A percentile compares a stretch with the other conserved stretches of the same genome.
phyloP scores from a whole-genome alignment of 176 grass and related monocot genomes.

The Tillandsia leiboldiana region DNA sequence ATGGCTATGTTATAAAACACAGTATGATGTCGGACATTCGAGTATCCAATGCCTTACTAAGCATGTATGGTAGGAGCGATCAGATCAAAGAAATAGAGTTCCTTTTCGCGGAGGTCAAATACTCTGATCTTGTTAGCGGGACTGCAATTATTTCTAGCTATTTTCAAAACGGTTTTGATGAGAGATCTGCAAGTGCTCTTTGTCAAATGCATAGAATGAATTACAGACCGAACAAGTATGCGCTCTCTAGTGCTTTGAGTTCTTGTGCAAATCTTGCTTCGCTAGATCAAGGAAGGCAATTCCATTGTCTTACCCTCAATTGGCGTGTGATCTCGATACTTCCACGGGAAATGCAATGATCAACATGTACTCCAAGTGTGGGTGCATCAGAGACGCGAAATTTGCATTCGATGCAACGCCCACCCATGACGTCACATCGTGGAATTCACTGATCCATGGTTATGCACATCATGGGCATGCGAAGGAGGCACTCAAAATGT shows the following conservation, averaged over 20 bases:
- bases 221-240: constrained; percentile 49
- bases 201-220: constrained; percentile 45
- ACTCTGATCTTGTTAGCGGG: constrained; percentile 70
- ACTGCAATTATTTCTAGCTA: constrained; percentile 46
- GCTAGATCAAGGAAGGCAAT: constrained; percentile 51
- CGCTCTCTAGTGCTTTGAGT: constrained; percentile 59
- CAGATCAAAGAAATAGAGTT: constrained; percentile 29
- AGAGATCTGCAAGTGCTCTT: constrained; percentile 43
- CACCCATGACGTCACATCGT: constrained; percentile 36
- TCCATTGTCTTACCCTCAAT: constrained; percentile 59
- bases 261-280: constrained; percentile 60
- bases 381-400: constrained; percentile 36
- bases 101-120: constrained; percentile 16
- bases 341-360: constrained; percentile 55
- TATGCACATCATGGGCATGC: constrained; percentile 53
- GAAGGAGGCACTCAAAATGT: constrained; percentile 21
- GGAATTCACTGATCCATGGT: constrained; percentile 73
- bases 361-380: constrained; percentile 73
- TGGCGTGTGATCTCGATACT: constrained; percentile 43
- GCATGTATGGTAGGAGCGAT: constrained; percentile 63
- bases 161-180: constrained; percentile 52
- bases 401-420: constrained; percentile 40
- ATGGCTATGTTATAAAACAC: constrained; percentile 41
- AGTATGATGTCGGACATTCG: constrained; percentile 28
- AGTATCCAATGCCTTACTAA: constrained; percentile 55